Percentiles rank a stretch among this genome's conserved stretches.
Conservation (phyloP, 2,329 filamentous ascomycete species). For the Setomelanomma holmii region DNA sequence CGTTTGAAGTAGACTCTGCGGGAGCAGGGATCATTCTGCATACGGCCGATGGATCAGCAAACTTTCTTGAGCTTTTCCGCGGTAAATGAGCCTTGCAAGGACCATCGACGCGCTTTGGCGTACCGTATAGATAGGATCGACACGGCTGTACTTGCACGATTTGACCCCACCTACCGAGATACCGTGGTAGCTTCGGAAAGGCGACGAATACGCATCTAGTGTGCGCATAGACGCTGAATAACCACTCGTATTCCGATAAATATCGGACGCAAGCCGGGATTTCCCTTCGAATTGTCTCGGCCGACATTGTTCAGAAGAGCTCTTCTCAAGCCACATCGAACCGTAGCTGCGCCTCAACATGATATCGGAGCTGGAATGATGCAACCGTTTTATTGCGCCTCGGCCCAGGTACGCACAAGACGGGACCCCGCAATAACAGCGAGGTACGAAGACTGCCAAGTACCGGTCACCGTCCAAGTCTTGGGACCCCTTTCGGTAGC, state of each 20-base stretch:
- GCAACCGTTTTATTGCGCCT: too few species aligned
- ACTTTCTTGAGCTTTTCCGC: not conserved
- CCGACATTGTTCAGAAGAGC: too few species aligned
- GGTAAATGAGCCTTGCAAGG: not conserved
- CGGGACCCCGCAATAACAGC: too few species aligned
- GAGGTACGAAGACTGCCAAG: too few species aligned
- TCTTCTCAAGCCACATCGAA: not conserved
- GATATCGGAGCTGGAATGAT: not conserved
- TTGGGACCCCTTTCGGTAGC: too few species aligned
- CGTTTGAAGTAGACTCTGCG: conserved; percentile 2
- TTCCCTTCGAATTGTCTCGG: too few species aligned
- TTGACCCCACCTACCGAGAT: not conserved
- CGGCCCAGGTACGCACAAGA: too few species aligned
- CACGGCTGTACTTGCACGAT: not conserved
- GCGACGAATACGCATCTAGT: too few species aligned
- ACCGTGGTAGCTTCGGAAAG: too few species aligned
- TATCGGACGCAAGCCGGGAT: not conserved
- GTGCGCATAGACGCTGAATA: not conserved
- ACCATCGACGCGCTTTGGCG: not conserved
- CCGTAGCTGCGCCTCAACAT: not conserved
- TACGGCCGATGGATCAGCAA: not conserved
- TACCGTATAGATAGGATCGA: not conserved
- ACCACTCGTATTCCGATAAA: not conserved
- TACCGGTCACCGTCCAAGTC: too few species aligned
- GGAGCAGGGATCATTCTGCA: not conserved